Evolutionary conservation across 805 yeast genomes (phyloP).

Genomic region (Yarrowia divulgata): DNA sequence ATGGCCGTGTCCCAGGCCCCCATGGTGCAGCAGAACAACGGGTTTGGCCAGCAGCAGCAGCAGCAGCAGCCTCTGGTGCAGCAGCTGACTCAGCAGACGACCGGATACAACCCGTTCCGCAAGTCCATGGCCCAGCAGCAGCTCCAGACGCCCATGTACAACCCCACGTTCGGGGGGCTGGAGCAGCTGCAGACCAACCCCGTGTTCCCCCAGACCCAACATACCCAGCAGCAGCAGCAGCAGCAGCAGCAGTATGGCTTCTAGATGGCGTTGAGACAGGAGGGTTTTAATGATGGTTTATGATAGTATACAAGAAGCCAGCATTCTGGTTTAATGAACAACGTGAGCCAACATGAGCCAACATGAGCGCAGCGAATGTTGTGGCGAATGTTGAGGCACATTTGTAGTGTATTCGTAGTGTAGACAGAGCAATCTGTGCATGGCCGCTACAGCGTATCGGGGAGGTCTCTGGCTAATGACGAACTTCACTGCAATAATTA

Average conservation of each 20-base stretch:
- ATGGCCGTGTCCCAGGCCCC: constrained; percentile 25
- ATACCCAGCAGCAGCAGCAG: constrained; percentile 30
- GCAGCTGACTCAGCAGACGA: constrained; percentile 51
- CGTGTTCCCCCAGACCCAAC: constrained; percentile 67
- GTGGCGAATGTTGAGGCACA: background rate
- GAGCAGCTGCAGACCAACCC: constrained; percentile 70
- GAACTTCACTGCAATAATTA: too few species aligned
- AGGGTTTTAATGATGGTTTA: constrained; percentile 17
- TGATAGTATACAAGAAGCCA: background rate
- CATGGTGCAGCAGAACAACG: constrained; percentile 37
- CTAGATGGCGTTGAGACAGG: background rate
- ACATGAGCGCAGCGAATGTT: background rate
- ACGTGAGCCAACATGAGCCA: too few species aligned
- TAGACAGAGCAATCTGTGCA: too few species aligned
- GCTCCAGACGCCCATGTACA: constrained; percentile 42
- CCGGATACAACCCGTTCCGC: constrained; percentile 68
- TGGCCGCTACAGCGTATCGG: too few species aligned
- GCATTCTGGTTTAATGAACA: constrained; percentile 4
- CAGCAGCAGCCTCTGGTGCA: constrained; percentile 34
- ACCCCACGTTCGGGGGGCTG: constrained; percentile 71
- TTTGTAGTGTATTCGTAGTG: background rate
- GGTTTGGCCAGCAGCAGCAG: constrained; percentile 36
- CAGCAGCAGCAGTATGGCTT: constrained; percentile 28
- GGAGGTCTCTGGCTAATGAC: too few species aligned
- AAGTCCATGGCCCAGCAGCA: constrained; percentile 50